These are phyloP conservation scores for Schizonepeta tenuifolia DNA, from an alignment of 257 asterid genomes.

Conservation along the genomic window DNA sequence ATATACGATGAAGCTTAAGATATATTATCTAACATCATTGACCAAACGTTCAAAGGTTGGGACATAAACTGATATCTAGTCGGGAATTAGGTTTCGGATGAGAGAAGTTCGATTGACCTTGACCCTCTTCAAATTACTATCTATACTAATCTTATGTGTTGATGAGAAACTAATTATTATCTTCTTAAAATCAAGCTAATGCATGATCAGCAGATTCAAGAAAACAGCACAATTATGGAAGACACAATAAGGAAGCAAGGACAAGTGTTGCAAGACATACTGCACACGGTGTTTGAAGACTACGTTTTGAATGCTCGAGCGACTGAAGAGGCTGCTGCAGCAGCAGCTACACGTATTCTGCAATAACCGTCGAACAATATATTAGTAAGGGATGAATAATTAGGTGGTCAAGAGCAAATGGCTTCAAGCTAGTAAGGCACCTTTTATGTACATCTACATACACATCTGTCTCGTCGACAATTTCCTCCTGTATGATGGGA, in stretches of 20 bases:
- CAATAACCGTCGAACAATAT: slow-evolving; percentile 29
- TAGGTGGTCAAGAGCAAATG: background rate
- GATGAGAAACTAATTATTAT: background rate
- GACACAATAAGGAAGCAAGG: background rate
- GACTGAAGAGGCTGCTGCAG: slow-evolving; percentile 91
- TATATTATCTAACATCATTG: background rate
- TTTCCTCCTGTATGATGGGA: slow-evolving; percentile 76
- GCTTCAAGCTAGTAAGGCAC: slow-evolving; percentile 41
- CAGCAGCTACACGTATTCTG: slow-evolving; percentile 97
- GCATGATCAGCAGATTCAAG: background rate
- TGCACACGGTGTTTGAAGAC: slow-evolving; percentile 33
- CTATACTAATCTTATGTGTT: background rate
- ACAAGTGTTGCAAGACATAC: slow-evolving; percentile 30
- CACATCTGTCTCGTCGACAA: slow-evolving; percentile 96
- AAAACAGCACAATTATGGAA: background rate
- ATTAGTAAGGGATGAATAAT: slow-evolving; percentile 2
- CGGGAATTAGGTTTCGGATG: background rate
- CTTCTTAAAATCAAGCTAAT: background rate
- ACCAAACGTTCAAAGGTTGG: background rate
- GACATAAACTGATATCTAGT: background rate
- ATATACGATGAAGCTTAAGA: background rate
- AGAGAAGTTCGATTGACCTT: background rate
- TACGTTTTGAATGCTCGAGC: slow-evolving; percentile 63
- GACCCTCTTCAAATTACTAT: background rate
- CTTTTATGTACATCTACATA: slow-evolving; percentile 94